Base-by-base conservation (phyloP, 2,329 filamentous ascomycete genomes). In the Akanthomyces muscarius region DNA sequence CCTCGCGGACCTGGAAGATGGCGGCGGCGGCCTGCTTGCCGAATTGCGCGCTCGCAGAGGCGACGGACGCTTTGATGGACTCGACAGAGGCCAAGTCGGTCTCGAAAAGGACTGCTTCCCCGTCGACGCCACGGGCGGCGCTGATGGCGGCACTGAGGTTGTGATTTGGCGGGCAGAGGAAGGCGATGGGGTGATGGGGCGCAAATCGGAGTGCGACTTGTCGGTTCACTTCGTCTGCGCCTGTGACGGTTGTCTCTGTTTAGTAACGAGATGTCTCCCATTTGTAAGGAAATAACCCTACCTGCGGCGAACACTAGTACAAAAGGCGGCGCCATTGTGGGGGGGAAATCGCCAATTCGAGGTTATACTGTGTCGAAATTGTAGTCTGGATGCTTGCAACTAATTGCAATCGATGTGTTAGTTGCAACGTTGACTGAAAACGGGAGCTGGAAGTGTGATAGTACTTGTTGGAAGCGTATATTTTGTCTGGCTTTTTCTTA, bases 1-100 rank as follows among this genome's bases (percentile, higher is more conserved):
- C 23, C 30, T 18, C n/a, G n/a, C 41, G 36, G 6, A 51, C 41
- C 18, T 60, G 56, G 47, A 54, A 61, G 56, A 64, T 45, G 42
- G 62, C 62, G 10, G 56, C 62, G 1, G 62, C 62, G 41, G 50
- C 60, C 21, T 54, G 48, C 42, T 51, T 45, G 41, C 56, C 62
- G 23, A 54, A 33, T 3, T 61, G 48, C 2, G 55, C 56, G 8
- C 21, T 2, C 10, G 44, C 48, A 16, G 30, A 16, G 30, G 41
- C 21, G n/a, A 55, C 4, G 14, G 56, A 53, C 10, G 48, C 21
- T 8, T 33, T 28, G 33, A 60, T 5, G 14, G 30, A 52, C 4
- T 45, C 28, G 14, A 36, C 28, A 2, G 36, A 52, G 14, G 45
- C 28, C 4, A 55, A 21, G n/a, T 64, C 62, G 1, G 51, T 60